Evolutionary conservation across 352 stramenopile genomes (phyloP), one percentile per base, ranked within the genome.

Genomic region (Lagenidium giganteum): DNA sequence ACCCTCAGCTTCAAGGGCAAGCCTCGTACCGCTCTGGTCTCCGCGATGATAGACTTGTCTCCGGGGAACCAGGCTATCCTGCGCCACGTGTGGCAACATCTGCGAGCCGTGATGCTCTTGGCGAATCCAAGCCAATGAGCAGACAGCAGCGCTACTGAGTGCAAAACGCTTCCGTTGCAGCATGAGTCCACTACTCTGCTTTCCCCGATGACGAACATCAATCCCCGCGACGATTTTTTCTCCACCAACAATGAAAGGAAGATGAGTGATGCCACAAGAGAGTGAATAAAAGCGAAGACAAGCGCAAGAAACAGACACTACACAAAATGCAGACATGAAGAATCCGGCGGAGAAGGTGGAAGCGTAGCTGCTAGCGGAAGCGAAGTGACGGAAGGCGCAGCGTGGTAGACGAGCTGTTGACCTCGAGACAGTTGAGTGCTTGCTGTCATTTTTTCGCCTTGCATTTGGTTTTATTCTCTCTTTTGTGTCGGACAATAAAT

Each of bases 81-180:
- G 74, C 74, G 23, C 70, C 74, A 36, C 70, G 74, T 30, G 74
- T 84, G 31, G 66, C 70, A n/a, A 82, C 74, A 24, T 69, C 67
- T 17, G 56, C 65, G n/a, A 86, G 69, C 44, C 74, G 63, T 38
- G 67, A 84, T 20, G 65, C 57, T 27, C 42, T 81, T 16, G 68
- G 67, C 30, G 76, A 89, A 32, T 67, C 73, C 6, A 89, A 87
- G 54, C 69, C 70, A 37, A 58, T 86, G 50, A 87, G 70, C 58
- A 73, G 76, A 62, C 76, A 89, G n/a, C n/a, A n/a, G 65, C 76
- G 76, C 57, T 89, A 89, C 57, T 89, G 66, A 78, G 46, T 40
- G 48, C 32, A 35, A 28, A 25, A 36, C 33, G 40, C 29, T 41
- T 32, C 42, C 24, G 29, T 30, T 42, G 38, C 24, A 24, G 27